Base-by-base conservation (phyloP, 805 yeast genomes). In the Hyphopichia homilentoma region DNA sequence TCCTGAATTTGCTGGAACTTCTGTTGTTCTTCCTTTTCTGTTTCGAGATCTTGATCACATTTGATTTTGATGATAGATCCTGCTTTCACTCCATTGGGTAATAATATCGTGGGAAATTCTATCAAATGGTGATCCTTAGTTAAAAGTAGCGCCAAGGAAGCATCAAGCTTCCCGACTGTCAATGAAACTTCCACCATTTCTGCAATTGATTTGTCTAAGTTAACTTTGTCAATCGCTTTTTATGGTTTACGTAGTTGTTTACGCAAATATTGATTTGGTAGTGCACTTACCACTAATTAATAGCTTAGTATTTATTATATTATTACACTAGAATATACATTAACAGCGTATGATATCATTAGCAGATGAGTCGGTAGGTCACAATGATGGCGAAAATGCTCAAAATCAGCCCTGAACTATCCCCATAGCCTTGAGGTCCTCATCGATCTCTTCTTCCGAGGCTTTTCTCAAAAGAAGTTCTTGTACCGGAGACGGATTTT, bases 131-230 rank as follows among this genome's bases (percentile, higher is more conserved):
- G 97, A 56, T 90, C 93, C 35, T 82, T 76, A 13, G 98, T 90
- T 23, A 94, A 74, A 27, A 93, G 69, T 29, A 93, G 69, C 19
- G 97, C 97, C 56, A 93, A 68, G 2, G 97, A 88, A 8, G 97
- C 96, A 55, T 93, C 98, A 27, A 90, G 70, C 63, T 89, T 89
- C 30, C 97, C 98, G 14, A 93, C 97, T 1, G 97, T 89, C 23
- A 90, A 73, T 26, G 94, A 82, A 7, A 89, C 96, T 60, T 87
- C 93, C 20, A 88, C 94, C 86, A 83, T 82, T 7, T 8, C 21
- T 15, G 6, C 22, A 21, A 30, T 20, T 20, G 7, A 20, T 20
- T 8, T 20, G 11, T 20, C 7, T 20, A 20, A n/a, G n/a, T n/a
- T n/a, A n/a, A n/a, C n/a, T n/a, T n/a, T n/a, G n/a, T n/a, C n/a